Base-by-base conservation (phyloP, 371 early-diverging fungal species). In the Lichtheimia corymbifera region DNA sequence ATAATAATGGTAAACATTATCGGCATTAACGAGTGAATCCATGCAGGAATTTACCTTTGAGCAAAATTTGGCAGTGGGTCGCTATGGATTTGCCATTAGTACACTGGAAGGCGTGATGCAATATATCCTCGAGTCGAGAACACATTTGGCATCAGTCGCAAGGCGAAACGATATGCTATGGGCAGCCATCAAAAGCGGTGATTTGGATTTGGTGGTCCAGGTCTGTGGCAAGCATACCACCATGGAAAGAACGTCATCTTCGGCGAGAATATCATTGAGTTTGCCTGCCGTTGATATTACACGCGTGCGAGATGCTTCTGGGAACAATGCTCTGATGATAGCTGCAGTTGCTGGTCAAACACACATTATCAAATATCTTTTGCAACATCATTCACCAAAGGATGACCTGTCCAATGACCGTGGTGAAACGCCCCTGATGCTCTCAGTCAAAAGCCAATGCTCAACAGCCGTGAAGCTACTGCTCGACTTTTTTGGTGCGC, bases 91-190 rank as follows among this genome's bases (percentile, higher is more conserved):
- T 62, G 77, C 83, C 1, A 64, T 85, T 13, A 83, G 80, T 25
- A 83, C 85, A 5, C 57, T 85, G 51, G 85, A 85, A 43, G 83
- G 74, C 0, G 83, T 81, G 2, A 52, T 83, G 6, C 74, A 78
- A 3, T 85, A 83, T 50, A 73, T 85, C 7, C 61, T 72, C 18
- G 66, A 73, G 11, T 71, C 76, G 28, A 59, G 56, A 24, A 58
- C 67, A 2, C 65, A 70, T n/a, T 61, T 85, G 18, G 60, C 71
- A 1, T 57, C 59, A 1, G 30, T 85, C 0, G 74, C 82, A 0
- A 20, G 47, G 24, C 70, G 61, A 17, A 83, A 82, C 35, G 50
- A 70, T 25, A 27, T 45, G 1, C 73, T 77, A 25, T 82, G 83
- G 83, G 63, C 64, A 30, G 61, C 65, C 4, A 50, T 65, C 11